Conservation (phyloP, 2,329 filamentous ascomycete species). For the Colletotrichum spinosum region DNA sequence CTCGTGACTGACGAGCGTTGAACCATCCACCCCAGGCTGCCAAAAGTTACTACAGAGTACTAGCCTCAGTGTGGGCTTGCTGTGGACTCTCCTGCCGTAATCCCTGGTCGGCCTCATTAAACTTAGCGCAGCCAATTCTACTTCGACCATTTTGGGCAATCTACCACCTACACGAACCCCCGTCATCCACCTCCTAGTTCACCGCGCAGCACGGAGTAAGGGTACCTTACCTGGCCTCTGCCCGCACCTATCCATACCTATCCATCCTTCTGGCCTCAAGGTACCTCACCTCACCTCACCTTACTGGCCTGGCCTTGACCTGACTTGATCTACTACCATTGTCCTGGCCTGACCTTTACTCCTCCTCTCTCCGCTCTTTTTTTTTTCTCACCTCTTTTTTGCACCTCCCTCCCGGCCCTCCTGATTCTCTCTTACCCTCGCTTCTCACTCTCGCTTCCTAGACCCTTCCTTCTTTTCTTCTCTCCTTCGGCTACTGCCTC, state of each 20-base stretch:
- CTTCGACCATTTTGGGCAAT: conserved; percentile 51
- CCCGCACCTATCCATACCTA: too few species aligned
- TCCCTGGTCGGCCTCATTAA: conserved; percentile 51
- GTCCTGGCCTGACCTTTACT: conserved; percentile 25
- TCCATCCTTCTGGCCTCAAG: background rate
- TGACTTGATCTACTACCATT: conserved; percentile 14
- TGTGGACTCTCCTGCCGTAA: conserved; percentile 33
- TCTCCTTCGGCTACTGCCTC: conserved; percentile 40
- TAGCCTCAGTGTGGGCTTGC: conserved; percentile 27
- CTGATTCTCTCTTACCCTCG: conserved; percentile 39
- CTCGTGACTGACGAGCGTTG: background rate
- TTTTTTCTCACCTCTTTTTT: conserved; percentile 24
- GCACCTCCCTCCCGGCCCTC: conserved; percentile 10
- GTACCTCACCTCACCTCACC: background rate
- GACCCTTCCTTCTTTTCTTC: conserved; percentile 46
- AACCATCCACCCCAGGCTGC: conserved; percentile 39
- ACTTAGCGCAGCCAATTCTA: conserved; percentile 55
- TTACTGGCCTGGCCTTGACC: conserved; percentile 27
- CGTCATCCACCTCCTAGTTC: conserved; percentile 34
- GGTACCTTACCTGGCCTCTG: too few species aligned
- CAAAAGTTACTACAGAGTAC: background rate
- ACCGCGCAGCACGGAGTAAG: background rate
- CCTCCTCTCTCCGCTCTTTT: conserved; percentile 31
- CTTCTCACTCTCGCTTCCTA: conserved; percentile 44
- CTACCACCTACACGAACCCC: conserved; percentile 44